A percentile compares a stretch with the other conserved stretches of the same genome.
These are phyloP conservation scores for Capronia americana DNA, from an alignment of 2,329 filamentous ascomycete species.

Conservation along the genomic window DNA sequence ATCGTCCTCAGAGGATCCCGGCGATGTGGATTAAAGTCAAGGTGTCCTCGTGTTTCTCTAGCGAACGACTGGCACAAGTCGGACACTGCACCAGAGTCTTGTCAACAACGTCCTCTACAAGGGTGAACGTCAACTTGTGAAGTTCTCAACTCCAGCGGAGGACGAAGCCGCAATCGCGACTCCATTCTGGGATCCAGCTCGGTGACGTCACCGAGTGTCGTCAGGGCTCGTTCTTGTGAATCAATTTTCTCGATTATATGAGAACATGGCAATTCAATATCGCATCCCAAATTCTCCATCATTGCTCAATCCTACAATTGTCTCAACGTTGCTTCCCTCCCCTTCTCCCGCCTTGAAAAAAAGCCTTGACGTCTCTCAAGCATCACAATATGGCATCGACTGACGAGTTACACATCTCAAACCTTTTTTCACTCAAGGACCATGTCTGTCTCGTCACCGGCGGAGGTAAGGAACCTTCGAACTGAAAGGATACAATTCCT, in stretches of 20 bases:
- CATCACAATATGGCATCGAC: neutral
- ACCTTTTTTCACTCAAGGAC: slow-evolving; percentile 43
- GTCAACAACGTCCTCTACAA: neutral
- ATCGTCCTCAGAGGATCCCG: neutral
- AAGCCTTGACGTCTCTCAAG: neutral
- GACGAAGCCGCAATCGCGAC: neutral
- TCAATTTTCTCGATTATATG: neutral
- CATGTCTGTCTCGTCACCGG: slow-evolving; percentile 44
- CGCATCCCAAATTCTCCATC: neutral
- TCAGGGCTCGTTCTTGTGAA: neutral
- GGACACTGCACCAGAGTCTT: neutral
- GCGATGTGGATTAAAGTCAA: neutral
- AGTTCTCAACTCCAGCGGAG: neutral
- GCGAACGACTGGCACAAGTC: neutral
- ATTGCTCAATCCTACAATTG: neutral
- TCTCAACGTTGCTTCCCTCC: neutral
- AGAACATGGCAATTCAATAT: slow-evolving; percentile 1
- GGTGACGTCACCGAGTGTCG: neutral
- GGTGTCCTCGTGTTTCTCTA: neutral
- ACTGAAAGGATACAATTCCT: neutral
- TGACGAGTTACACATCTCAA: slow-evolving; percentile 39
- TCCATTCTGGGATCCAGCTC: neutral
- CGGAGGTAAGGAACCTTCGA: slow-evolving; percentile 36
- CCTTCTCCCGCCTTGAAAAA: neutral
- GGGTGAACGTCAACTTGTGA: neutral